Base-by-base conservation (phyloP, 768 basidiomycete genomes). In the Clitopilus passeckerianus region DNA sequence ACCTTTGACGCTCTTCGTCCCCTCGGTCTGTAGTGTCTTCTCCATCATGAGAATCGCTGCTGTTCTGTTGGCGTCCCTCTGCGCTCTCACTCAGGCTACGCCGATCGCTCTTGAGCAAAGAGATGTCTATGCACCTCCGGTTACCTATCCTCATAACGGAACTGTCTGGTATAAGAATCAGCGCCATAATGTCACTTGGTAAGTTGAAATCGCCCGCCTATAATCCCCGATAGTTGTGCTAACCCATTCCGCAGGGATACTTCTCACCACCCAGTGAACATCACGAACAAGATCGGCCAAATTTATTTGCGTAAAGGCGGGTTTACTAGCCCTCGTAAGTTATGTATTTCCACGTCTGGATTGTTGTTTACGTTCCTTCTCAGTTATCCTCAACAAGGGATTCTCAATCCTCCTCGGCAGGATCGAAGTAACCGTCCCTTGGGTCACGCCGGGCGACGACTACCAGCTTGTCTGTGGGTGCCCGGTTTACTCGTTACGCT, bases 131-230 rank as follows among this genome's bases (percentile, higher is more conserved):
- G 71, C 65, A 0, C 79, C 79, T 1, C 63, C 60, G 5, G 67
- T 80, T 56, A 64, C 50, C 8, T 71, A 60, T 24, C 79, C 79
- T 4, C 43, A 60, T 16, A 55, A 60, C 8, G 66, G 53, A n/a
- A 70, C 73, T 27, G 61, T 71, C 30, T 80, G 80, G 79, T 46
- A 35, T n/a, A 66, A 68, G n/a, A 73, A 74, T 1, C n/a, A 63
- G 20, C 69, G 53, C 7, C 76, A 72, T 60, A 71, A 65, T 41
- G 77, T 80, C 61, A 73, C 70, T 34, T 80, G 79, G 79, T 72
- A 62, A 53, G 66, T 62, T 61, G 27, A 30, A 30, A 58, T 59
- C 57, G 54, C 61, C 59, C 41, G 54, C 57, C 33, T 54, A 63
- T 56, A 33, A 60, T 18, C 22, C 64, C 27, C 61, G 63, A 61